Base-by-base conservation (phyloP, 352 stramenopile genomes). In the Pythium rishiriense region DNA sequence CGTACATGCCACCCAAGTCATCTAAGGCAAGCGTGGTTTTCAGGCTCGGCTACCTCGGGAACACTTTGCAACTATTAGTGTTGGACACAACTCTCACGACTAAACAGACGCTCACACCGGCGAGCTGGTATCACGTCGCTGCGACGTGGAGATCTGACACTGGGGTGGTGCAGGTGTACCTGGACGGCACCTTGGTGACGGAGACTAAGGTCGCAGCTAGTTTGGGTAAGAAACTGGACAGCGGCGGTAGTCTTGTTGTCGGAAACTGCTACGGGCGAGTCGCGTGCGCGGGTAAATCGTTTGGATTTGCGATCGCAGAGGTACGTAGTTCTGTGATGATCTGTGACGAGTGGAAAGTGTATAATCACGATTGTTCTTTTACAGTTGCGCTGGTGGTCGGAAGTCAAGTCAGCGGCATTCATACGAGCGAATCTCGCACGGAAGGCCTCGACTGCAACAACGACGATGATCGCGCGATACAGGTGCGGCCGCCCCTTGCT, bases 241-340 rank as follows among this genome's bases (percentile, higher is more conserved):
- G 42, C 21, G 54, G 53, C 35, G 65, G 39, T 19, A 71, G 53
- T 24, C 46, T 88, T 42, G 43, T 74, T 2, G 22, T 88, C 55
- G 79, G 79, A 0, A 83, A 76, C 47, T 88, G 79, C 52, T 72
- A 60, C 39, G 62, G 64, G 24, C 62, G 28, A 5, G 59, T 75
- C 3, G 28, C 48, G 0, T 88, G 79, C 29, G 62, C 69, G 7
- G 26, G 53, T 6, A 82, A 73, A 37, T 49, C 69, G 8, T 84
- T 88, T 39, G 59, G 47, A 11, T 85, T 88, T 25, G 37, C 50
- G 12, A 76, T 88, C 31, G 73, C 78, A 48, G 77, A 88, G 74
- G 79, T 88, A 56, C 22, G 59, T 37, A 24, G 2, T 7, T 53
- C 39, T 14, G 28, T 55, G 31, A 35, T 35, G 37, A 43, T 43